A percentile compares a stretch with the other conserved stretches of the same genome.
Conservation (phyloP, 176 grass and related monocot genomes). For the Zea luxurians region DNA sequence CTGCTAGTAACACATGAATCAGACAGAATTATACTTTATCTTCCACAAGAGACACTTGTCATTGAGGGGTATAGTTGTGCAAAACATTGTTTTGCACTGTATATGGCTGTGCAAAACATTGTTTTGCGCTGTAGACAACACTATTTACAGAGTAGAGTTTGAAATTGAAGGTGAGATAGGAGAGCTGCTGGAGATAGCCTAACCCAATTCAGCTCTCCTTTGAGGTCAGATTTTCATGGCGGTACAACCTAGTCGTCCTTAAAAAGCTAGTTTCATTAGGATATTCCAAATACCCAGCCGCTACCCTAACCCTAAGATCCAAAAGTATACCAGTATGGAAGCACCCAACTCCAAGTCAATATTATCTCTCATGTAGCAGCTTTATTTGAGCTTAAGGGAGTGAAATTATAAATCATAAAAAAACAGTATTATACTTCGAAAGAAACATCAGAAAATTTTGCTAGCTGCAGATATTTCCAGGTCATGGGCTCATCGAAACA, state of each 20-base stretch:
- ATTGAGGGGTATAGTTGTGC: neutral
- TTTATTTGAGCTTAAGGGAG: neutral
- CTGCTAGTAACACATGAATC: no score
- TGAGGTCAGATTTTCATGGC: neutral
- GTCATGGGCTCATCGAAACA: neutral
- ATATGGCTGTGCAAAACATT: no score
- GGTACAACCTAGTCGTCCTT: neutral
- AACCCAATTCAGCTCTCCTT: neutral
- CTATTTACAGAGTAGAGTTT: no score
- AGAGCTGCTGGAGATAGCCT: no score
- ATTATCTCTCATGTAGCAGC: neutral
- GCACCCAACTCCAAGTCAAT: neutral
- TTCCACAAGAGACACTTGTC: neutral
- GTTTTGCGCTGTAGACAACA: no score
- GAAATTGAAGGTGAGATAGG: no score
- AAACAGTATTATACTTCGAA: neutral
- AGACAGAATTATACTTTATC: neutral
- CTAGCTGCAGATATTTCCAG: neutral
- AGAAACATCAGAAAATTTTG: neutral
- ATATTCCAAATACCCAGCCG: neutral
- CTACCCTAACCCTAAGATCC: neutral
- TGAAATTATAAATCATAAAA: neutral
- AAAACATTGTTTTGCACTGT: no score
- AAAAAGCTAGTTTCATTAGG: neutral
- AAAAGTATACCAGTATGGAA: neutral